Evolutionary conservation across 257 asterid genomes (phyloP), one percentile per base, ranked within the genome.

Genomic region (Marsdenia floribunda): DNA sequence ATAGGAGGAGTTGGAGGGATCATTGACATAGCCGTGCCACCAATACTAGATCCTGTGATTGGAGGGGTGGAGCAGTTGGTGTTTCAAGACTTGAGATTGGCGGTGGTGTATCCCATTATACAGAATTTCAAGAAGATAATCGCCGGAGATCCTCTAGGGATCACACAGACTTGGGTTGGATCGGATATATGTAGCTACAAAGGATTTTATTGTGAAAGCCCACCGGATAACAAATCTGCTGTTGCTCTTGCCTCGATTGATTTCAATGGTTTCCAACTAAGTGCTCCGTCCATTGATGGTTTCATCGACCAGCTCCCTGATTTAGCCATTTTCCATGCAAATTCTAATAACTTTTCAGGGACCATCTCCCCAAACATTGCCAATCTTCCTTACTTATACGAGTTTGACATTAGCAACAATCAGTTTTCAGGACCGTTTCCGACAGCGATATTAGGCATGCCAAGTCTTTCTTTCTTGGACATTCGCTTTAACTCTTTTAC

Each of bases 371-470:
- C 86, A 2, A 76, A 70, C 68, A 81, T 84, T 52, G 80, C 90
- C 14, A 61, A 79, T 6, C 91, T 90, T 29, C 90, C 85, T 0
- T 90, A 83, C 22, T 77, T 93, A 7, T 93, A 89, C 80, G 98
- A 93, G 77, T 83, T 93, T 24, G 98, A 90, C 52, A 46, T 93
- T 57, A 93, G 98, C 78, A 90, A 90, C 88, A 93, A 93, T 80
- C 81, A 12, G 0, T 85, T 93, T 73, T 78, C 87, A 1, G 98
- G 98, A 13, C 80, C 88, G 1, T 89, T 90, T 70, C 98, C 96
- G 16, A 52, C 73, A 0, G 78, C 88, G 49, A 70, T 90, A 37
- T 6, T 89, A 52, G 76, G 77, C 79, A 87, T 93, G 90, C 55
- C 77, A 19, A 55, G 71, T 55, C 75, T 93, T 2, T 60, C 89